Evolutionary conservation across 2,329 filamentous ascomycete genomes (phyloP), one percentile per base, ranked within the genome.

Genomic region (Paraphaeosphaeria minitans): DNA sequence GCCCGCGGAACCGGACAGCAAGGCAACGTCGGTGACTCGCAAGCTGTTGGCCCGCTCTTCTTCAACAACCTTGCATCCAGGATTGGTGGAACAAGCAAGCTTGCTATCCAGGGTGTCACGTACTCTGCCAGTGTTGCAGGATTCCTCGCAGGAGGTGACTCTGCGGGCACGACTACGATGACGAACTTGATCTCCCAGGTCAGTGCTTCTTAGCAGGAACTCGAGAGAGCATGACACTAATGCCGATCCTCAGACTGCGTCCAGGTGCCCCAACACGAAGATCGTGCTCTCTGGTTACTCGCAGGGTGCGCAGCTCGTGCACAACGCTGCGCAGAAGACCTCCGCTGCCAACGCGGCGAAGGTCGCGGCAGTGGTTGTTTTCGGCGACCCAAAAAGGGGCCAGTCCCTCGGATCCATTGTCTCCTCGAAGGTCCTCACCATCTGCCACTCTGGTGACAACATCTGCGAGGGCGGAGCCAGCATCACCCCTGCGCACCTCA

Each of bases 81-180:
- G 29, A 65, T 83, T 39, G 80, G 78, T 19, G 71, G 56, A 39
- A 62, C 69, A 9, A 72, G 68, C 46, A 75, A 78, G 53, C 68
- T 84, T 10, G 78, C 78, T 4, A 76, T 83, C n/a, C 83, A 85
- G 70, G 83, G 83, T 53, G 80, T 85, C 19, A 74, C 80, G 31
- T 85, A 85, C 65, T 67, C 77, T 1, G 83, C 82, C 8, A 62
- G 53, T 39, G 54, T 67, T 19, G 43, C 16, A 10, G 81, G 81
- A 0, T 82, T 81, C 61, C 66, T 81, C 2, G 68, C 69, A 8
- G 78, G 79, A 12, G 82, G 81, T 3, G 80, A 81, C 59, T 57
- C 68, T 8, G 64, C 60, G 9, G 81, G 81, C 6, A 77, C 76
- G 45, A 64, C 66, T 19, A 76, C 66, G 35, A 81, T 83, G 78